Evolutionary conservation across 129 eudicot species (phyloP), one percentile per base, ranked within the genome.

Genomic region (Dittrichia graveolens): DNA sequence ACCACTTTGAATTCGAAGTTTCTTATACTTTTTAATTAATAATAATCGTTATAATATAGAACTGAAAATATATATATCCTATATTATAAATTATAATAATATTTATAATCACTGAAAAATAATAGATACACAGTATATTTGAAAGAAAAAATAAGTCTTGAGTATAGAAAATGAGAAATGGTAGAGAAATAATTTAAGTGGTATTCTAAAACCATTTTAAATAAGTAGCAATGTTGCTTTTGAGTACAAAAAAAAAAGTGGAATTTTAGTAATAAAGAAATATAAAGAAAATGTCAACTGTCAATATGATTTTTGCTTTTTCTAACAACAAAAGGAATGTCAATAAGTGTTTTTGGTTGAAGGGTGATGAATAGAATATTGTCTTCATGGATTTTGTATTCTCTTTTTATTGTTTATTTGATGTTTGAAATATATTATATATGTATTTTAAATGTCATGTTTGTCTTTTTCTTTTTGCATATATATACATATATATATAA

Each of bases 291-390:
- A 64, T 65, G 72, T 75, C 79, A 65, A 75, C 73, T 42, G 18
- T 19, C 55, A 52, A 64, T 55, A 54, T 35, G 39, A n/a, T 34
- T 75, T 65, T 65, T 54, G 47, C 65, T 75, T 65, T 65, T 7
- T 45, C 19, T 38, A 65, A 48, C 73, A 65, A 39, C 79, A 65
- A 75, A 54, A 14, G 58, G 79, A 75, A 64, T 75, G 73, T 74
- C 72, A 65, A 75, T 52, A 64, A 64, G 54, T 74, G 55, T 8
- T 72, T 40, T 43, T n/a, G 48, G 38, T 75, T 65, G 46, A 41
- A 75, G 53, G 6, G 77, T 59, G 68, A n/a, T 31, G 16, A 31
- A 72, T 34, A 44, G n/a, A 61, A 73, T 35, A 61, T 46, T 73
- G n/a, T 68, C 61, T 24, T 45, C 24, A 42, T 56, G 75, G 75